Conservation (phyloP, 2,329 filamentous ascomycete genomes). For the Zymoseptoria pseudotritici region DNA sequence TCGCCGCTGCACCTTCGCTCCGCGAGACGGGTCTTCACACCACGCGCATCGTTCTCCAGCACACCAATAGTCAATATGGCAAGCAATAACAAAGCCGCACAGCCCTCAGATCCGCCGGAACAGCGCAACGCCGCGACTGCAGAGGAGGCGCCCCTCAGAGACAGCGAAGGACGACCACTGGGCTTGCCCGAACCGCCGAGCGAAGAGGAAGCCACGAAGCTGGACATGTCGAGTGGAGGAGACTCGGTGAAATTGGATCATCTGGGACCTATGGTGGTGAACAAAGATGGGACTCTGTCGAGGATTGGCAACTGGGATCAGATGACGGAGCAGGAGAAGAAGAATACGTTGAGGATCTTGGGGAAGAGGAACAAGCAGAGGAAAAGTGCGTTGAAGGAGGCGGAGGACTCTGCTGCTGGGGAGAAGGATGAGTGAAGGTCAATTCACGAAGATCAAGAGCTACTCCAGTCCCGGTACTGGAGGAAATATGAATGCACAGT, state of each 20-base stretch:
- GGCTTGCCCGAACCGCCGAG: constrained; percentile 19
- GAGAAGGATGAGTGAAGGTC: background rate
- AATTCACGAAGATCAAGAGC: too few species aligned
- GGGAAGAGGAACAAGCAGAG: constrained; percentile 61
- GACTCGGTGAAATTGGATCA: constrained; percentile 54
- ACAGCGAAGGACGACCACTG: constrained; percentile 7
- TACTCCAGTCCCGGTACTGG: too few species aligned
- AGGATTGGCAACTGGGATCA: constrained; percentile 66
- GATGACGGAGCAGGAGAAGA: constrained; percentile 61
- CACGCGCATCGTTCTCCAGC: constrained; percentile 1
- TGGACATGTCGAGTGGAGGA: constrained; percentile 29
- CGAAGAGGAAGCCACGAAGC: constrained; percentile 24
- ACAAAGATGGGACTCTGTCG: constrained; percentile 62
- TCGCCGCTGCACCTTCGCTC: background rate
- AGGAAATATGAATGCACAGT: too few species aligned
- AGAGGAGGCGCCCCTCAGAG: background rate
- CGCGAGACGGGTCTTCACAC: constrained; percentile 2
- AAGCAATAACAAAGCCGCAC: background rate
- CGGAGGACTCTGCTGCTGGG: constrained; percentile 16
- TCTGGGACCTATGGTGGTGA: constrained; percentile 67
- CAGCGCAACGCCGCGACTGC: background rate
- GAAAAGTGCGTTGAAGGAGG: constrained; percentile 47
- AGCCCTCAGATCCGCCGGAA: background rate
- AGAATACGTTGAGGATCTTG: constrained; percentile 60
- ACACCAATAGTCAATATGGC: constrained; percentile 1